Conservation (phyloP, 2,329 filamentous ascomycete species). For the Ophiognomonia clavigignenti-juglandacearum region DNA sequence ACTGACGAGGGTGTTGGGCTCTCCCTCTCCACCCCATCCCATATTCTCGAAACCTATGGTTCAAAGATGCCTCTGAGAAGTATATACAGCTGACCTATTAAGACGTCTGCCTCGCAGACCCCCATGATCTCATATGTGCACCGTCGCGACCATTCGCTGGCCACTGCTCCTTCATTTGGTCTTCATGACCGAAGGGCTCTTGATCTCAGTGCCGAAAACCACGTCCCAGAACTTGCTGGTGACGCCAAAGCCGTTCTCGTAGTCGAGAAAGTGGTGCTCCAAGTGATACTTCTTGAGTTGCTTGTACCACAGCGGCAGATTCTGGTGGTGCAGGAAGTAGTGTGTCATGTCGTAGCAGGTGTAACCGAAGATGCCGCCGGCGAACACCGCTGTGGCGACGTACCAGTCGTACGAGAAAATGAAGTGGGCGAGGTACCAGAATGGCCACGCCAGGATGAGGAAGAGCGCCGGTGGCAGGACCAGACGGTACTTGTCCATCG, state of each 20-base stretch:
- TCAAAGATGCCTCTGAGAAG: slow-evolving; percentile 4
- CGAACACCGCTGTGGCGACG: slow-evolving; percentile 72
- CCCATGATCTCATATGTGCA: neutral
- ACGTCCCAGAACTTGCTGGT: slow-evolving; percentile 95
- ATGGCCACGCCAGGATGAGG: slow-evolving; percentile 74
- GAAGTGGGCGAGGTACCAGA: slow-evolving; percentile 84
- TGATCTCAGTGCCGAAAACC: slow-evolving; percentile 84
- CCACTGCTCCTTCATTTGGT: slow-evolving; percentile 23
- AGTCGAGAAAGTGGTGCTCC: slow-evolving; percentile 95
- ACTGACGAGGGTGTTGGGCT: neutral
- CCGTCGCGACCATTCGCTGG: too few species aligned
- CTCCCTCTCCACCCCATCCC: neutral
- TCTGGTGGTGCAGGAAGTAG: slow-evolving; percentile 96
- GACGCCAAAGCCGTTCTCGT: slow-evolving; percentile 94
- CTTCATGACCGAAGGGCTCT: slow-evolving; percentile 28
- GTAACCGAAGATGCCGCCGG: slow-evolving; percentile 91
- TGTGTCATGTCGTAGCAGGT: slow-evolving; percentile 96
- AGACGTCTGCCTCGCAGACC: neutral
- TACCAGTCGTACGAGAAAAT: slow-evolving; percentile 85
- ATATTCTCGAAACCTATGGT: neutral
- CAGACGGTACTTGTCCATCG: slow-evolving; percentile 97
- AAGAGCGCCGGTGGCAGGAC: slow-evolving; percentile 97
- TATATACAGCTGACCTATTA: slow-evolving; percentile 12
- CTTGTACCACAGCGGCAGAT: slow-evolving; percentile 85
- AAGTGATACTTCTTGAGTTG: slow-evolving; percentile 96